phyloP scores from a whole-genome alignment of 176 grass and related monocot genomes.

The Thinopyrum elongatum region DNA sequence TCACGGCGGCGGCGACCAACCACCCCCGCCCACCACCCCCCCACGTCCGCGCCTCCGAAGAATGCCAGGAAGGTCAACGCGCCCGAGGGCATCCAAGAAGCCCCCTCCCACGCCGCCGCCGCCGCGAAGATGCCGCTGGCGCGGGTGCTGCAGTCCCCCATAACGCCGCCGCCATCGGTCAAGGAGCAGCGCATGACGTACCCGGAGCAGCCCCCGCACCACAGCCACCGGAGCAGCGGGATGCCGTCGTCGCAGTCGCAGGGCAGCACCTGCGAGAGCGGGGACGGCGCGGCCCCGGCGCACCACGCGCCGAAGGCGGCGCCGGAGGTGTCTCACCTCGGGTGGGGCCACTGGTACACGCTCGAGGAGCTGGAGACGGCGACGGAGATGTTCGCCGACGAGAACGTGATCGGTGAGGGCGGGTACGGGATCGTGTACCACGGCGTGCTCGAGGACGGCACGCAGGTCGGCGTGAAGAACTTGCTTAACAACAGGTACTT shows the following conservation, averaged over 20 bases:
- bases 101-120: slow-evolving; percentile 3
- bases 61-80: slow-evolving; percentile 26
- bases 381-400: slow-evolving; percentile 74
- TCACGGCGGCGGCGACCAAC: slow-evolving; percentile 46
- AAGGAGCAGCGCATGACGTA: slow-evolving; percentile 61
- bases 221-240: slow-evolving; percentile 43
- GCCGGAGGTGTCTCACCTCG: slow-evolving; percentile 72
- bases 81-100: slow-evolving; percentile 50
- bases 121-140: slow-evolving; percentile 32
- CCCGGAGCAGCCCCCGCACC: slow-evolving; percentile 40
- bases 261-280: slow-evolving; percentile 52
- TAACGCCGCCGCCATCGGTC: slow-evolving; percentile 20
- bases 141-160: slow-evolving; percentile 34
- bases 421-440: slow-evolving; percentile 97
- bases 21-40: slow-evolving; percentile 23
- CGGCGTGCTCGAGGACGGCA: slow-evolving; percentile 71
- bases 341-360: slow-evolving; percentile 94
- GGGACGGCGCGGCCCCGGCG: background rate
- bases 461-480: slow-evolving; percentile 84
- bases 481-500: slow-evolving; percentile 91
- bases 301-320: slow-evolving; percentile 43
- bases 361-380: slow-evolving; percentile 85
- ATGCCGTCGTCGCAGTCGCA: slow-evolving; percentile 50
- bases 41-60: slow-evolving; percentile 28
- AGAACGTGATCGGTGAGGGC: slow-evolving; percentile 91